Evolutionary conservation across 106 monocot species (phyloP), one percentile per base, ranked within the genome.

Genomic region (Dioscorea zingiberensis): DNA sequence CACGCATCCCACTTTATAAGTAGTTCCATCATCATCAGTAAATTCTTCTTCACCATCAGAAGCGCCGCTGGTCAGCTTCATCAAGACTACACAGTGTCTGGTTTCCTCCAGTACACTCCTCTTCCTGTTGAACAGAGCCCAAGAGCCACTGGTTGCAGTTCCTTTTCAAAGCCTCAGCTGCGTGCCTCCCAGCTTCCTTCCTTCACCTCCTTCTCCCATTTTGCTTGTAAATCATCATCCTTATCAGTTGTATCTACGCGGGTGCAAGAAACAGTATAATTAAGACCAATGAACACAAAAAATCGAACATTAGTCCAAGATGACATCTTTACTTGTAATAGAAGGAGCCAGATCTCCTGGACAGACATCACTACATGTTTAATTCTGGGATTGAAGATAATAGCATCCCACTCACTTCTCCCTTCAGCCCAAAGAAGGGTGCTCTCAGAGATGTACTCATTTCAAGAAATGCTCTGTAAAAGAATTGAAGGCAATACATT

Each of bases 31-130:
- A 73, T 98, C 98, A 70, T 98, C 98, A 44, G 84, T 93, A 60
- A 98, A 98, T 69, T 98, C 92, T 65, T 87, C 78, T 74, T 98
- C 98, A 57, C 86, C 97, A 59, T 89, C 89, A 44, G 97, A 92
- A 92, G 92, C 54, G 81, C 86, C 44, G 74, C 63, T 55, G 97
- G 97, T 54, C 84, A n/a, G 77, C 55, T n/a, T 89, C 86, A 60
- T 91, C 85, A 32, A 21, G 24, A 53, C 54, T n/a, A n/a, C n/a
- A n/a, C 69, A 18, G 6, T 57, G 48, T 70, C 88, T 48, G 59
- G 53, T 53, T n/a, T 49, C 71, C 68, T 48, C 63, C 32, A 38
- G 46, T 16, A 51, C 47, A 13, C 25, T 48, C 16, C n/a, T 75
- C 82, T 21, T 55, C 76, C 59, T 58, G 48, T 32, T 63, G 25